Percentiles rank a stretch among this genome's conserved stretches.
Evolutionary conservation across 1,284 basidiomycete genomes (phyloP).

Genomic region (Moesziomyces sp.): DNA sequence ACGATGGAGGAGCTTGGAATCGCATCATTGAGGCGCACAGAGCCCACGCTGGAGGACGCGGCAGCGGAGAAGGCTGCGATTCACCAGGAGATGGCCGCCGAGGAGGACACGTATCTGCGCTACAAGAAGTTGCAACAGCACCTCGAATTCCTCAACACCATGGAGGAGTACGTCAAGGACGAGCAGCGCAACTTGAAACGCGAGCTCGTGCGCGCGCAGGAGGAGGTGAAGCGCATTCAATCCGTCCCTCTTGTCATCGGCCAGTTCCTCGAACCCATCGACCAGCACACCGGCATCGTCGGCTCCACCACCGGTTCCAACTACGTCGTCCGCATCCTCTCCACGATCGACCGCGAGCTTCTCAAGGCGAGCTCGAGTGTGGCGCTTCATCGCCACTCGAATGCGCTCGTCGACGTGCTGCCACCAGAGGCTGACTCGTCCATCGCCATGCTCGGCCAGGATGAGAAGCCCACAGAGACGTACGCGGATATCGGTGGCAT

Average conservation of each 20-base stretch:
- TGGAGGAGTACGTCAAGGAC: conserved; percentile 89
- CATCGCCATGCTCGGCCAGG: conserved; percentile 77
- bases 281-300: conserved; percentile 96
- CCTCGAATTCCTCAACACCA: conserved; percentile 67
- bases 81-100: conserved; percentile 56
- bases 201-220: conserved; percentile 96
- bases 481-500: conserved; percentile 84
- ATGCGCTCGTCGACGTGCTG: conserved; percentile 96
- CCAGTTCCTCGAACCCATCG: conserved; percentile 98
- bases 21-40: conserved; percentile 41
- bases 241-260: conserved; percentile 99
- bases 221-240: conserved; percentile 99
- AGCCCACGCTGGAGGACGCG: conserved; percentile 59
- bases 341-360: conserved; percentile 95
- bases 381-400: conserved; percentile 97
- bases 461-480: conserved; percentile 77
- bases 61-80: conserved; percentile 58
- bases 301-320: conserved; percentile 98
- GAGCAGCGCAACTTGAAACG: conserved; percentile 98
- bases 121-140: conserved; percentile 68
- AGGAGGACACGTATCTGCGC: conserved; percentile 63
- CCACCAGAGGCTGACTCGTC: conserved; percentile 98
- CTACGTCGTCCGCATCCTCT: conserved; percentile 97
- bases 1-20: conserved; percentile 66
- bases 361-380: conserved; percentile 97